phyloP scores from a whole-genome alignment of 1,284 basidiomycete genomes.

The Boletus coffeatus region DNA sequence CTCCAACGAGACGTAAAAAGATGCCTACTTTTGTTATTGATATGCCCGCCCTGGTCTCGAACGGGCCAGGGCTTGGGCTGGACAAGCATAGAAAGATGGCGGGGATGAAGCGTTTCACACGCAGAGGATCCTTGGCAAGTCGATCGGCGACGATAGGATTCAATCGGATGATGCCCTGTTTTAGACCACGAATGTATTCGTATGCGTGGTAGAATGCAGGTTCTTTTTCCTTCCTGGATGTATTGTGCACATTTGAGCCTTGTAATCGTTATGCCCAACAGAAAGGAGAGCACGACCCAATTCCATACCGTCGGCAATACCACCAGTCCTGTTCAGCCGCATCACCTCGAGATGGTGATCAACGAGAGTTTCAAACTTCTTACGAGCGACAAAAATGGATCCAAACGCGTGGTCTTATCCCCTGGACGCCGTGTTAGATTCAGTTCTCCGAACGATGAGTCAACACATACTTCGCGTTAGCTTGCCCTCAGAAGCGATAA shows the following conservation, averaged over 20 bases:
- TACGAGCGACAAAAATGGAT: slow-evolving; percentile 74
- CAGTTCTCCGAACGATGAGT: not conserved
- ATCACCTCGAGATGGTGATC: slow-evolving; percentile 90
- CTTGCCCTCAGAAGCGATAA: slow-evolving; percentile 39
- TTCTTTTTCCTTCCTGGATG: slow-evolving; percentile 70
- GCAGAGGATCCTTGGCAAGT: slow-evolving; percentile 72
- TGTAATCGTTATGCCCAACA: slow-evolving; percentile 83
- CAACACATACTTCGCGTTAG: slow-evolving; percentile 18
- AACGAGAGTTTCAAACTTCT: slow-evolving; percentile 75
- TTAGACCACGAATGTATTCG: slow-evolving; percentile 92
- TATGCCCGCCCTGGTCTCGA: slow-evolving; percentile 83
- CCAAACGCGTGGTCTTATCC: slow-evolving; percentile 26
- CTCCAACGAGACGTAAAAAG: not conserved
- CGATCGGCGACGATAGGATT: slow-evolving; percentile 80
- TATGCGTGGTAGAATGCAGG: slow-evolving; percentile 92
- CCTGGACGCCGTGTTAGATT: slow-evolving; percentile 4
- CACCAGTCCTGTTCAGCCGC: slow-evolving; percentile 76
- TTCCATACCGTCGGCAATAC: slow-evolving; percentile 86
- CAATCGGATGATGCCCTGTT: slow-evolving; percentile 86
- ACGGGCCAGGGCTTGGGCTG: slow-evolving; percentile 86
- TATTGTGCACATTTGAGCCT: slow-evolving; percentile 67
- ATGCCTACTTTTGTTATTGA: slow-evolving; percentile 65
- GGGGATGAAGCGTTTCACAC: slow-evolving; percentile 79
- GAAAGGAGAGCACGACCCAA: slow-evolving; percentile 79
- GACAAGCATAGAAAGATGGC: slow-evolving; percentile 94